Base-by-base conservation (phyloP, 148 eudicot genomes). In the Vaccinium corymbosum region DNA sequence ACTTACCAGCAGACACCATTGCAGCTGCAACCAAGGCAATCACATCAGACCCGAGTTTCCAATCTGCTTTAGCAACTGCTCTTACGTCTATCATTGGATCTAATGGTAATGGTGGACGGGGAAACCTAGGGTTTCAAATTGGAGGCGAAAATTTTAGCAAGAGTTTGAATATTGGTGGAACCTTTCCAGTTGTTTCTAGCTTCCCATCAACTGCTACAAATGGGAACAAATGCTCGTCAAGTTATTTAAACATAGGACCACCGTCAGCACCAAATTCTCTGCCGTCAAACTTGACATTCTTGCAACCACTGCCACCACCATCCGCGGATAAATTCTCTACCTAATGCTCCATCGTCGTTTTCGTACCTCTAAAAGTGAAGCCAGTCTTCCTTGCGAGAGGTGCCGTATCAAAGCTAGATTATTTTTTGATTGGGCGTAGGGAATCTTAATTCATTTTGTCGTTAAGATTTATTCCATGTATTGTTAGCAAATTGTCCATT, bases 21-120 rank as follows among this genome's bases (percentile, higher is more conserved):
- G 92, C 92, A 17, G 95, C 94, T 68, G 98, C 98, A 59, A 94
- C 95, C 4, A 95, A 91, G 90, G 96, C 93, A 29, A 90, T 95
- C 70, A 94, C 98, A 6, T 93, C 98, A 0, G 92, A 95, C 84
- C 98, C 98, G 14, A 89, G 83, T 80, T 95, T 95, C 81, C 98
- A 93, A 17, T 92, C 98, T 2, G 94, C 91, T 53, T 77, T 95
- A 59, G 89, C 91, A 0, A 92, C 92, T 0, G 97, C 98, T 66
- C 86, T 95, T 5, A 85, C 93, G 49, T 92, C 98, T 6, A 90
- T 95, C 83, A 94, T 95, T 1, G 89, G 87, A n/a, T 55, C 85
- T 35, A 74, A 78, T 46, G 78, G 86, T 19, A 61, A 76, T 46
- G 81, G 86, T 12, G 81, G 85, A 42, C 76, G n/a, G 22, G 61